Evolutionary conservation across 768 basidiomycete genomes (phyloP).

Genomic region (Coprinopsis sp.): DNA sequence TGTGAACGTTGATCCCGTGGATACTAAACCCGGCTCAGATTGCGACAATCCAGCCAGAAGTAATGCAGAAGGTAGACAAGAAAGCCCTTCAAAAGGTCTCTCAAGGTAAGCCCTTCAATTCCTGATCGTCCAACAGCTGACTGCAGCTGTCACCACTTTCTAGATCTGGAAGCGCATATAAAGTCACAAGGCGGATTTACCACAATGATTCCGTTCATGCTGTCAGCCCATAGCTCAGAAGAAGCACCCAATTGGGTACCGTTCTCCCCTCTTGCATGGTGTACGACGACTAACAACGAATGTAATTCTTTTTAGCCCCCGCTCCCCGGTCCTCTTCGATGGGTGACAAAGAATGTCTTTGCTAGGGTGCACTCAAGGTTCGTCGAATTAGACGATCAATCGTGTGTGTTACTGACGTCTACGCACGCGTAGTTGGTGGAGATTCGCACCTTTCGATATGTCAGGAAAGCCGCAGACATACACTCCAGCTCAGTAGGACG

Average conservation of each 20-base stretch:
- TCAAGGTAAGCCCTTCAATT: slow-evolving; percentile 1
- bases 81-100: slow-evolving; percentile 11
- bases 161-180: slow-evolving; percentile 19
- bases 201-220: slow-evolving; percentile 17
- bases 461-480: slow-evolving; percentile 12
- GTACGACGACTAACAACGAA: background rate
- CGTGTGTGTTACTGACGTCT: background rate
- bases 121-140: background rate
- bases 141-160: background rate
- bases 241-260: slow-evolving; percentile 19
- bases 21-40: slow-evolving; percentile 11
- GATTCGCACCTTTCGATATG: slow-evolving; percentile 19
- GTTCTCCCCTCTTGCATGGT: background rate
- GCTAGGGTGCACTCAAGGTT: slow-evolving; percentile 14
- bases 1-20: background rate
- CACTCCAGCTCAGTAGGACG: too few species aligned
- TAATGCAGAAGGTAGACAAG: slow-evolving; percentile 12
- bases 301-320: slow-evolving; percentile 12
- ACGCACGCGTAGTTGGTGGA: slow-evolving; percentile 27
- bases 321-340: slow-evolving; percentile 15
- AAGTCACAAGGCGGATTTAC: slow-evolving; percentile 11
- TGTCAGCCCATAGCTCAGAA: slow-evolving; percentile 18
- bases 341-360: slow-evolving; percentile 17
- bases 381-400: background rate
- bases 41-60: slow-evolving; percentile 17